Percentiles rank a stretch among this genome's conserved stretches.
Evolutionary conservation across 1,284 basidiomycete genomes (phyloP).

Genomic region (Ceratobasidium sp.): DNA sequence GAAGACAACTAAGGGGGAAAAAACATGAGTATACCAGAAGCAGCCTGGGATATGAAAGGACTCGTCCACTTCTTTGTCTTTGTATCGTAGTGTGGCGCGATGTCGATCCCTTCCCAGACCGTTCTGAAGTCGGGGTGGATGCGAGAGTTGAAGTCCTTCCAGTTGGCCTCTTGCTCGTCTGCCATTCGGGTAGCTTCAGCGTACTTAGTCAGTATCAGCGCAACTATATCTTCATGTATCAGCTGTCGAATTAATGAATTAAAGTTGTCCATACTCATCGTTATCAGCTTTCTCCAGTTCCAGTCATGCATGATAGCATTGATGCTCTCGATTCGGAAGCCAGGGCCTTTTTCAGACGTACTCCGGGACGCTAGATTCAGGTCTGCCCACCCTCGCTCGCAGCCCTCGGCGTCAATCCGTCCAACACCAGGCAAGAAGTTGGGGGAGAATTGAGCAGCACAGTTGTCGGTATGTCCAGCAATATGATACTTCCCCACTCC

Average conservation of each 20-base stretch:
- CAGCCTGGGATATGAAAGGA: not conserved
- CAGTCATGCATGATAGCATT: slow-evolving; percentile 17
- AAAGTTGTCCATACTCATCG: not conserved
- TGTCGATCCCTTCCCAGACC: not conserved
- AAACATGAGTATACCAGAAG: no score
- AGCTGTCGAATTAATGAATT: no score
- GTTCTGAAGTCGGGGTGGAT: not conserved
- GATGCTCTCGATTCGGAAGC: not conserved
- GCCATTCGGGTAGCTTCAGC: not conserved
- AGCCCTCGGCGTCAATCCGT: slow-evolving; percentile 1
- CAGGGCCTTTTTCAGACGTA: slow-evolving; percentile 23
- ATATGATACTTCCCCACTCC: slow-evolving; percentile 11
- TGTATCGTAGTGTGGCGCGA: not conserved
- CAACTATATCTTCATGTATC: not conserved
- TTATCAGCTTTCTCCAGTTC: slow-evolving; percentile 17
- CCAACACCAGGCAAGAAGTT: slow-evolving; percentile 7
- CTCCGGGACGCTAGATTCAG: slow-evolving; percentile 6
- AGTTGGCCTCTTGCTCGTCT: not conserved
- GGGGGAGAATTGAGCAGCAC: not conserved
- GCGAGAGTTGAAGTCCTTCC: not conserved
- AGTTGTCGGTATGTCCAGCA: slow-evolving; percentile 9
- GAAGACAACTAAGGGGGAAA: no score
- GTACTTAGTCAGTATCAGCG: not conserved
- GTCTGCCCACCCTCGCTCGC: slow-evolving; percentile 13
- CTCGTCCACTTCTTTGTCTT: not conserved